phyloP scores from a whole-genome alignment of 2,329 filamentous ascomycete species.

The Hirsutella thompsonii region DNA sequence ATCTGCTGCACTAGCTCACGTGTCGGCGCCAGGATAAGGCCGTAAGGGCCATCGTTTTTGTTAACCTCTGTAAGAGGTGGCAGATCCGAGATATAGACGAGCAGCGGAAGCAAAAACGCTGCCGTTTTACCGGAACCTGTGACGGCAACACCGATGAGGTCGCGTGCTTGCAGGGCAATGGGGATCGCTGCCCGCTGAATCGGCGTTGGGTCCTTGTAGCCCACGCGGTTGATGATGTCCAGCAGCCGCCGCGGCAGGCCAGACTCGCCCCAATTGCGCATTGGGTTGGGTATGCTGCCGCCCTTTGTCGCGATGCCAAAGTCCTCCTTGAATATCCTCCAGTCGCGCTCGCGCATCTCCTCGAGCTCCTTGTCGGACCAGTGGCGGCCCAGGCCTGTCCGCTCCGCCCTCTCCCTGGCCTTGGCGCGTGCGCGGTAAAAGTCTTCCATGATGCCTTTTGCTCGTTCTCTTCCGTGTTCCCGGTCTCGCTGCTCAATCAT shows the following conservation, averaged over 20 bases:
- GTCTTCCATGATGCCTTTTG: slow-evolving; percentile 72
- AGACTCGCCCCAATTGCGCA: slow-evolving; percentile 89
- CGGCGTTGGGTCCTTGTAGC: slow-evolving; percentile 82
- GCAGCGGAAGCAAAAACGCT: slow-evolving; percentile 78
- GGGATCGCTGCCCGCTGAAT: slow-evolving; percentile 93
- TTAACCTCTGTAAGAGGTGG: slow-evolving; percentile 73
- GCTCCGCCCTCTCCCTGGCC: slow-evolving; percentile 57
- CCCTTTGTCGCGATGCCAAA: slow-evolving; percentile 95
- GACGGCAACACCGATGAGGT: slow-evolving; percentile 95
- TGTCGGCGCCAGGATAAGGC: slow-evolving; percentile 91
- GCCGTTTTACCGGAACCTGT: slow-evolving; percentile 98
- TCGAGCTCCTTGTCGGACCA: slow-evolving; percentile 90
- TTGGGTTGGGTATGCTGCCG: slow-evolving; percentile 82
- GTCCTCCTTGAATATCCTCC: slow-evolving; percentile 99
- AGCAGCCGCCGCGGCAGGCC: slow-evolving; percentile 64
- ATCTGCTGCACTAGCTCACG: slow-evolving; percentile 97
- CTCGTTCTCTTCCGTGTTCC: slow-evolving; percentile 64
- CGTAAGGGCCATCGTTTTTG: slow-evolving; percentile 91
- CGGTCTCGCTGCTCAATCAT: slow-evolving; percentile 63
- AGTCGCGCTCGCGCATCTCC: slow-evolving; percentile 94
- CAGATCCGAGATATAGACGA: slow-evolving; percentile 89
- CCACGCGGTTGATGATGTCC: slow-evolving; percentile 70
- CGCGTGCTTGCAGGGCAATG: slow-evolving; percentile 80
- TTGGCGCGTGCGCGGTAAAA: slow-evolving; percentile 48
- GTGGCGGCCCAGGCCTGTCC: slow-evolving; percentile 75